Base-by-base conservation (phyloP, 2,329 filamentous ascomycete genomes). In the Arthrobotrys pseudoclavata region DNA sequence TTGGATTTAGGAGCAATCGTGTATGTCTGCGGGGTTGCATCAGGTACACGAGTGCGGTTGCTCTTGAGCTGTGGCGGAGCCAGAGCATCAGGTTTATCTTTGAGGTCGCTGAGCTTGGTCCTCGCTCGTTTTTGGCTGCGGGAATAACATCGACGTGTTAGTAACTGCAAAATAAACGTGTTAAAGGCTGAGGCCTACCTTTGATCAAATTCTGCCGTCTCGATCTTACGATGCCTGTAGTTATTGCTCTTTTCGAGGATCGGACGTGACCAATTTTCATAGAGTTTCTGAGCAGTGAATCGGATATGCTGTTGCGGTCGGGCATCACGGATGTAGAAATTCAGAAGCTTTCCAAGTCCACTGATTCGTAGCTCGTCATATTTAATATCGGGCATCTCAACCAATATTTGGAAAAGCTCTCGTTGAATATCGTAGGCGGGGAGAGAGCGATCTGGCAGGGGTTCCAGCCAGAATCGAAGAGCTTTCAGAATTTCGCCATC, bases 401-500 rank as follows among this genome's bases (percentile, higher is more conserved):
- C 75, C 42, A 99, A 87, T 24, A 93, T 91, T 26, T 89, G 89
- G 83, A 99, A 96, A 50, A 99, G 89, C 83, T 98, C 94, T 79
- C 94, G 93, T 85, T 99, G 96, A 80, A 99, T 98, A 83, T 96
- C 96, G 85, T 97, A 99, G 31, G 96, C 95, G 0, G 96, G 96
- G 61, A 99, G 88, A 77, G 93, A 95, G 52, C 79, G 79, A 83
- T 98, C 95, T 81, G 95, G 94, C 53, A 98, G 88, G 0, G 96
- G 96, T 83, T 99, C 96, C 22, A 99, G 88, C 87, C 98, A 98
- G 87, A 97, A 98, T 83, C 95, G 94, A 82, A 99, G 93, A 13
- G 94, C 92, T 84, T 97, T 93, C 45, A 99, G 86, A 79, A 99
- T 91, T 85, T 98, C 97, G 82, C 92, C 96, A 82, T 99, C 96